Evolutionary conservation across 2,329 filamentous ascomycete genomes (phyloP).

Genomic region (Madurella mycetomatis): DNA sequence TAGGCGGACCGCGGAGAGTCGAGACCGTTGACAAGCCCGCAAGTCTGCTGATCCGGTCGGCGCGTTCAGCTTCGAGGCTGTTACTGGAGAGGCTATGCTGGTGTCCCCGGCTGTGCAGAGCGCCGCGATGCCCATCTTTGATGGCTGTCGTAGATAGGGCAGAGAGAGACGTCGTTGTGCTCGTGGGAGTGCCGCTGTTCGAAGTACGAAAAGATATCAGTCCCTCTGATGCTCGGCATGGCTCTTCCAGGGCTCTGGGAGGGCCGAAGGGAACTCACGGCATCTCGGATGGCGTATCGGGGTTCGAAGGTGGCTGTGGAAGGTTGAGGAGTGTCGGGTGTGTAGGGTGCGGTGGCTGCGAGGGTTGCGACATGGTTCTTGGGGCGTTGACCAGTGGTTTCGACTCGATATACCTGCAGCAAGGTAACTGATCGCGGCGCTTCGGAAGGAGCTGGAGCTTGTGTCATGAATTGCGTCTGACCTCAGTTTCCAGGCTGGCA

Average conservation of each 20-base stretch:
- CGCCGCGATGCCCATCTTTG: constrained; percentile 89
- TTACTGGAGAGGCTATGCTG: constrained; percentile 59
- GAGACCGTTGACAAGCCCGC: constrained; percentile 86
- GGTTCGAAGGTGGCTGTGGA: constrained; percentile 74
- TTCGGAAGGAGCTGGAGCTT: neutral
- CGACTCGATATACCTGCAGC: neutral
- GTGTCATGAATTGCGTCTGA: too few species aligned
- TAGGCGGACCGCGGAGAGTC: constrained; percentile 57
- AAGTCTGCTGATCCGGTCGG: constrained; percentile 90
- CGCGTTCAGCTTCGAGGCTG: constrained; percentile 84
- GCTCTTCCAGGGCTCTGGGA: constrained; percentile 1
- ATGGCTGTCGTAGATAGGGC: constrained; percentile 90
- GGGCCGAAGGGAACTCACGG: constrained; percentile 57
- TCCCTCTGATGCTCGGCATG: neutral
- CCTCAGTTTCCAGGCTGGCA: too few species aligned
- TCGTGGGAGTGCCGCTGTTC: constrained; percentile 82
- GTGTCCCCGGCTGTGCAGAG: constrained; percentile 58
- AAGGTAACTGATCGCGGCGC: neutral
- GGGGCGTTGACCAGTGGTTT: neutral
- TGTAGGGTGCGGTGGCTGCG: neutral
- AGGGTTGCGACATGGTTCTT: constrained; percentile 34
- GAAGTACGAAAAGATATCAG: neutral
- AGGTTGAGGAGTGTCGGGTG: constrained; percentile 74
- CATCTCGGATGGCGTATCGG: constrained; percentile 82
- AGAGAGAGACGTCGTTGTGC: constrained; percentile 85